These are phyloP conservation scores for Zygosaccharomyces lentus DNA, from an alignment of 805 yeast genomes.

Conservation along the genomic window DNA sequence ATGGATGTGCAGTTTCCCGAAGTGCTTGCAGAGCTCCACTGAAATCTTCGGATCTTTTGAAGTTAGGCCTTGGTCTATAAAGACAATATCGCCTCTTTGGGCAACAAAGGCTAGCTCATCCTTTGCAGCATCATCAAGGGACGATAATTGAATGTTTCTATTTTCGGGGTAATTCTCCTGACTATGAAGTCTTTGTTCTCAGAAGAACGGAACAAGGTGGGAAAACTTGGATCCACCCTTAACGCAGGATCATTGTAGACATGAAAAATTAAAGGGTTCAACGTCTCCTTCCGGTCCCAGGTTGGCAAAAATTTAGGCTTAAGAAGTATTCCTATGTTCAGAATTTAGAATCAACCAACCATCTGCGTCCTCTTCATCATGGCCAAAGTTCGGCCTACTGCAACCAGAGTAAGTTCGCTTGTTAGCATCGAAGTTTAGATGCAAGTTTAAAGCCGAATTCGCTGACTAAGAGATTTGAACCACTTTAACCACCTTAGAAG, in stretches of 20 bases:
- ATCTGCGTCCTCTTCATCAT: conserved; percentile 31
- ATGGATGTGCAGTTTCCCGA: conserved; percentile 66
- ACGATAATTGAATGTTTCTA: conserved; percentile 60
- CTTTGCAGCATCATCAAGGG: conserved; percentile 48
- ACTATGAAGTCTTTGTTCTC: background rate
- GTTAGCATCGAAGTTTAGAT: too few relatives aligned
- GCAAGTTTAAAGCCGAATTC: too few relatives aligned
- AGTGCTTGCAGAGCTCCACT: conserved; percentile 52
- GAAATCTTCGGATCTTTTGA: conserved; percentile 44
- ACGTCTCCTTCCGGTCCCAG: conserved; percentile 24
- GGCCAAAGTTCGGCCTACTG: conserved; percentile 6
- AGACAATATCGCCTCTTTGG: conserved; percentile 61
- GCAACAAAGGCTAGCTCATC: conserved; percentile 68
- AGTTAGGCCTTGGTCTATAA: conserved; percentile 61
- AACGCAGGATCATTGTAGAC: conserved; percentile 13
- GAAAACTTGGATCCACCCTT: conserved; percentile 13
- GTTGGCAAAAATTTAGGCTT: conserved; percentile 31
- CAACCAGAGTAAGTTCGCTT: too few relatives aligned
- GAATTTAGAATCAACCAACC: conserved; percentile 25
- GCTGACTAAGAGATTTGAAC: too few relatives aligned
- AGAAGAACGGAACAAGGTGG: conserved; percentile 17
- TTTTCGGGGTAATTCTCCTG: conserved; percentile 54
- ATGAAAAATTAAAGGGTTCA: conserved; percentile 10
- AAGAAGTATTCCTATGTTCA: conserved; percentile 16
- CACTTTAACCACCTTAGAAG: too few relatives aligned